Base-by-base conservation (phyloP, 2,329 filamentous ascomycete genomes). In the Fusarium annulatum region DNA sequence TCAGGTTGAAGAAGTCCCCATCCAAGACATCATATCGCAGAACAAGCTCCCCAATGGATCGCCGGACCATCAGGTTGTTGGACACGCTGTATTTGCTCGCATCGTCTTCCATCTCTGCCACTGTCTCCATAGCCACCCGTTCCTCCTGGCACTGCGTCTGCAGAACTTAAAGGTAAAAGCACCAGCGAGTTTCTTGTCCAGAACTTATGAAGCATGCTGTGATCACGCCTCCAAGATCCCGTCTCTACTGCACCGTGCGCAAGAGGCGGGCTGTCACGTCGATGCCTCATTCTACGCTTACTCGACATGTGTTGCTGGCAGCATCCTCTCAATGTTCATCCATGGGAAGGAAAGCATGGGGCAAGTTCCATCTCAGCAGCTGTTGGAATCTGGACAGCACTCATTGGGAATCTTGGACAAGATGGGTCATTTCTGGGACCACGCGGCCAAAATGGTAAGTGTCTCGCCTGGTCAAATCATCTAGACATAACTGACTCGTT, bases 401-500 rank as follows among this genome's bases (percentile, higher is more conserved):
- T 59, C 49, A 3, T 18, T 73, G 0, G 28, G 51, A 1, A 64
- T 69, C 5, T 15, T 73, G 1, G 49, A 60, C 9, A 51, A 63
- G 0, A 68, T 71, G 70, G 61, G 64, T 2, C 12, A 41, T 1
- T 55, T 57, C 34, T 73, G 70, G 67, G 45, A 61, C 7, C 70
- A 73, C 39, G 70, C 70, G 1, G n/a, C 64, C 9, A 73, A 69
- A 28, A 71, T 69, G 67, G 70, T 65, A 55, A 36, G 38, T 53
- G 0, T 9, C 0, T n/a, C 9, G 9, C 9, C 7, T 11, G 7
- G 7, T 7, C 8, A 8, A 14, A 10, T 2, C 3, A 14, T 16
- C 3, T 0, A 18, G 7, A 0, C 5, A 30, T 9, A 9, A 15
- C 42, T 28, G 21, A 46, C 10, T 7, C 8, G 4, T 34, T 9